phyloP scores from a whole-genome alignment of 2,329 filamentous ascomycete species.

The Alternaria brassicicola region DNA sequence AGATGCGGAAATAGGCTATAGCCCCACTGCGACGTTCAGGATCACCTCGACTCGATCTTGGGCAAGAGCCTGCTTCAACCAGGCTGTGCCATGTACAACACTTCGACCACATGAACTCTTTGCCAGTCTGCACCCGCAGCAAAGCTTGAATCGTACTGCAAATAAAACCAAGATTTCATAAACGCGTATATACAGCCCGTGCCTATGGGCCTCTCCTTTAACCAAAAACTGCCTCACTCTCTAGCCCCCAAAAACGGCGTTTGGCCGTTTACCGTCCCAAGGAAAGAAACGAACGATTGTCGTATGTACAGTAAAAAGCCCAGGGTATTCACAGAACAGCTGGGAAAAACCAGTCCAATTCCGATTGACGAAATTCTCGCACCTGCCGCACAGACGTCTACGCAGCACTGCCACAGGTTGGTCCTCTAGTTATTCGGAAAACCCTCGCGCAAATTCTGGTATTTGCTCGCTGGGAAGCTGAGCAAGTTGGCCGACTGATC shows the following conservation, averaged over 20 bases:
- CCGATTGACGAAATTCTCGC: neutral
- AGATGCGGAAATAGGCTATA: neutral
- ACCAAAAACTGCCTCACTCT: neutral
- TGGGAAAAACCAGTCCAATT: neutral
- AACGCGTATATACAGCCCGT: neutral
- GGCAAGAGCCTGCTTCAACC: slow-evolving; percentile 8
- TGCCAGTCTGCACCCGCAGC: neutral
- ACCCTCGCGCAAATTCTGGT: slow-evolving; percentile 64
- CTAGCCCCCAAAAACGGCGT: neutral
- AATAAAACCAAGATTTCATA: neutral
- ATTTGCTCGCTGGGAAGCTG: slow-evolving; percentile 69
- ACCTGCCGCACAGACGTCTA: neutral
- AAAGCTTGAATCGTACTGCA: neutral
- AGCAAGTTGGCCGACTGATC: slow-evolving; percentile 65
- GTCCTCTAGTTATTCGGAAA: slow-evolving; percentile 28
- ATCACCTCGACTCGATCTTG: neutral
- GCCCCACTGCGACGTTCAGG: neutral
- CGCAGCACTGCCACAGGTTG: neutral
- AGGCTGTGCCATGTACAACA: neutral
- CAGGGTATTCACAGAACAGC: neutral
- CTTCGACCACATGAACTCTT: neutral
- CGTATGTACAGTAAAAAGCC: neutral
- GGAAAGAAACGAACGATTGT: neutral
- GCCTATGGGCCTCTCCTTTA: neutral
- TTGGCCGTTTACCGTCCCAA: neutral